A percentile compares a stretch with the other conserved stretches of the same genome.
Conservation (phyloP, 768 basidiomycete species). For the Serendipita sp. region DNA sequence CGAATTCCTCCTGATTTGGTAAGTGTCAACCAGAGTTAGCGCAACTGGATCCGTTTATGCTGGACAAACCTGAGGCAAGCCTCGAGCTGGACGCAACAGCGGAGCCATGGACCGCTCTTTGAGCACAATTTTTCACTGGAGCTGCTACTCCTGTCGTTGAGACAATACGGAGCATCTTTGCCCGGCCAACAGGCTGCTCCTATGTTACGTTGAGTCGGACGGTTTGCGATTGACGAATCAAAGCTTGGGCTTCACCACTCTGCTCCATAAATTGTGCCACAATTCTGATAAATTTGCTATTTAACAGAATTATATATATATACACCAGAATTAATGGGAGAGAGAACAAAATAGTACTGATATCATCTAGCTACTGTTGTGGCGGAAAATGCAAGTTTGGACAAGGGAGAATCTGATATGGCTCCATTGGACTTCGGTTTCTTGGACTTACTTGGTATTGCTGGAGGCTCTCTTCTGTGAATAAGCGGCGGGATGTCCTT, state of each 20-base stretch:
- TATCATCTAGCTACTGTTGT: conserved; percentile 1
- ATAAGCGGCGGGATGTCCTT: not conserved
- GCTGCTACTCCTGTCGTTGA: not conserved
- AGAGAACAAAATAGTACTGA: not conserved
- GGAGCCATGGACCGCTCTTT: conserved; percentile 1
- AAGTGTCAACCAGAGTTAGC: not conserved
- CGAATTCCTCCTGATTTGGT: not conserved
- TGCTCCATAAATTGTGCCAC: not conserved
- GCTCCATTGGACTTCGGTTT: not conserved
- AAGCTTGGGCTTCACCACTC: not conserved
- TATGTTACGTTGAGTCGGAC: not conserved
- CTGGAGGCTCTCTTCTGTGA: conserved; percentile 2
- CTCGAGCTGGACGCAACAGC: not conserved
- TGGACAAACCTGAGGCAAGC: not conserved
- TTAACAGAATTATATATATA: too few relatives aligned
- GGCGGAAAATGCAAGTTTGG: not conserved
- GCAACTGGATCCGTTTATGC: not conserved
- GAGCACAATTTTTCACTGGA: conserved; percentile 4
- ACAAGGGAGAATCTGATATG: not conserved
- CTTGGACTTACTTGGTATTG: conserved; percentile 1
- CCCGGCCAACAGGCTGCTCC: not conserved
- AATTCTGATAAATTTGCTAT: not conserved
- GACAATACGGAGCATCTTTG: conserved; percentile 4
- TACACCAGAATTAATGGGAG: not conserved
- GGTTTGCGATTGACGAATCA: not conserved